A percentile compares a stretch with the other conserved stretches of the same genome.
These are phyloP conservation scores for Yarrowia alimentaria DNA, from an alignment of 805 yeast genomes.

Conservation along the genomic window DNA sequence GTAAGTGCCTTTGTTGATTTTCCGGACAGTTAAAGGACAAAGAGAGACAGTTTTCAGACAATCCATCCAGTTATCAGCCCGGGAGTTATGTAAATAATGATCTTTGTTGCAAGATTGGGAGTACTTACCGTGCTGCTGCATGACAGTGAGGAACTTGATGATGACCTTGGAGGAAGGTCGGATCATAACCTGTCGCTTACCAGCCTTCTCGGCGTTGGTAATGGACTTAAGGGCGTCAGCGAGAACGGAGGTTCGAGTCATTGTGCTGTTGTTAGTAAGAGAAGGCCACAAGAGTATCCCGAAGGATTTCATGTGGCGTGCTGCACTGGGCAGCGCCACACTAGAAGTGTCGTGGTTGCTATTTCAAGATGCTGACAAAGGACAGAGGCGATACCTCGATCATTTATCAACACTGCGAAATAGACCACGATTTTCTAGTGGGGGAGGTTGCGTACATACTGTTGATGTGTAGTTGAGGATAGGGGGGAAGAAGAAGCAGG, in stretches of 20 bases:
- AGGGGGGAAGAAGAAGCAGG: constrained; percentile 4
- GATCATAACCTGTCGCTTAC: constrained; percentile 97
- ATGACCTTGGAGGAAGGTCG: constrained; percentile 98
- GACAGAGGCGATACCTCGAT: constrained; percentile 22
- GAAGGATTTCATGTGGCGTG: constrained; percentile 26
- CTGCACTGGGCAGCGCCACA: constrained; percentile 18
- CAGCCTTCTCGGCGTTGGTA: constrained; percentile 99
- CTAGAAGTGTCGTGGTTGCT: constrained; percentile 19
- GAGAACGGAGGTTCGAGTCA: constrained; percentile 98
- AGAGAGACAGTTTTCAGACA: constrained; percentile 84
- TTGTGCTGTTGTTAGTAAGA: constrained; percentile 36
- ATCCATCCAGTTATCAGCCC: constrained; percentile 99
- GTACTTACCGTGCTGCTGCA: constrained; percentile 84
- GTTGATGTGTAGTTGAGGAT: neutral
- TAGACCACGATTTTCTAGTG: constrained; percentile 26
- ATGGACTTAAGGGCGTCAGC: constrained; percentile 98
- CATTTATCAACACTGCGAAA: constrained; percentile 4
- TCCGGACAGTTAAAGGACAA: constrained; percentile 98
- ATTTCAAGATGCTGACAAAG: constrained; percentile 1
- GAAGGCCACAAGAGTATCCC: constrained; percentile 25
- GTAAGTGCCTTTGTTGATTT: constrained; percentile 45
- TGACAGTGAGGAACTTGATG: constrained; percentile 92
- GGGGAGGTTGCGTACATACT: constrained; percentile 15
- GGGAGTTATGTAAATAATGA: constrained; percentile 43
- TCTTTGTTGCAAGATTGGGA: too few species aligned